Conservation (phyloP, 1,284 basidiomycete genomes). For the Cystobasidium sp. region DNA sequence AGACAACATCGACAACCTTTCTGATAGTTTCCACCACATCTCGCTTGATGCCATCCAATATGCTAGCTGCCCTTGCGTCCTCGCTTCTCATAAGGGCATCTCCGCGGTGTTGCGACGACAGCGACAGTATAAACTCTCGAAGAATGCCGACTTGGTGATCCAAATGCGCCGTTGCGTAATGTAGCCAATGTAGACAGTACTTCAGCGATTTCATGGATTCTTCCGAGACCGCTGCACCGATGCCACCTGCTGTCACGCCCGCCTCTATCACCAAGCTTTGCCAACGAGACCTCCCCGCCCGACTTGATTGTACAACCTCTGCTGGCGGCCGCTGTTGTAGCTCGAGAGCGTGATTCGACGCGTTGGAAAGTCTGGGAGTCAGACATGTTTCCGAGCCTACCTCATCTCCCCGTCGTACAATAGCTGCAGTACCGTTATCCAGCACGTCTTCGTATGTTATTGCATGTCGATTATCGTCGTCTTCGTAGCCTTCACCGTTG, state of each 20-base stretch:
- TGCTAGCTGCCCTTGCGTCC: conserved; percentile 64
- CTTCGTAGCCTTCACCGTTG: not conserved
- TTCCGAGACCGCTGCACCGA: conserved; percentile 83
- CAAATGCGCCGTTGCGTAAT: conserved; percentile 86
- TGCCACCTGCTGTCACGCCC: conserved; percentile 66
- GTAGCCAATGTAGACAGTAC: conserved; percentile 87
- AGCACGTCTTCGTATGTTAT: conserved; percentile 11
- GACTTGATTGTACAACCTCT: not conserved
- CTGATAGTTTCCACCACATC: conserved; percentile 85
- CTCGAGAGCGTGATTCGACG: not conserved
- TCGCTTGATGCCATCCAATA: conserved; percentile 71
- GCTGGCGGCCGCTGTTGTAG: not conserved
- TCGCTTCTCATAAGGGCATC: conserved; percentile 60
- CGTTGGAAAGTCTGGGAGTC: not conserved
- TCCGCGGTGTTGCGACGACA: conserved; percentile 61
- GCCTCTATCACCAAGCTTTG: conserved; percentile 82
- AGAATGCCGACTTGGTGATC: conserved; percentile 83
- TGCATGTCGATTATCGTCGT: not conserved
- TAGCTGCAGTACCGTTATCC: not conserved
- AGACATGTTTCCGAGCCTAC: conserved; percentile 1
- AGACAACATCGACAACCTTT: conserved; percentile 85
- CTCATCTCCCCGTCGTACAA: not conserved
- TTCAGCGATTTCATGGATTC: conserved; percentile 84
- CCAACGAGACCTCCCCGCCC: conserved; percentile 68
- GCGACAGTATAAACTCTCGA: conserved; percentile 75